phyloP scores from a whole-genome alignment of 805 yeast genomes.

The Wickerhamomyces queroliae region DNA sequence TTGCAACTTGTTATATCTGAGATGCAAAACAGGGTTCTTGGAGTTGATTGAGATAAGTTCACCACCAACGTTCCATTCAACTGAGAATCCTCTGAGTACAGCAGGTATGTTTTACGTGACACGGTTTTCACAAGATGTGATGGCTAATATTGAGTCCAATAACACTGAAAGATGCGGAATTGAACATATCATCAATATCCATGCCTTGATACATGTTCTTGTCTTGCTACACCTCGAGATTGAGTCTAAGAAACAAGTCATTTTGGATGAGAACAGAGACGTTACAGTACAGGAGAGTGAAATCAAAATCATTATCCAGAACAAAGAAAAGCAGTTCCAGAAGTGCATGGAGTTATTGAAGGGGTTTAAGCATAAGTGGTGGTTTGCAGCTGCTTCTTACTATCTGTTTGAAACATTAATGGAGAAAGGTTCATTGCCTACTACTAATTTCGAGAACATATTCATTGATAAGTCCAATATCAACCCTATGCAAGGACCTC shows the following conservation, averaged over 20 bases:
- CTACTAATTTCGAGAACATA: background rate
- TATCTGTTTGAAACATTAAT: constrained; percentile 1
- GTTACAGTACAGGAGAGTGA: background rate
- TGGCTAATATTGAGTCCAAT: background rate
- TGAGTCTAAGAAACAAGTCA: constrained; percentile 1
- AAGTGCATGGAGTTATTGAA: constrained; percentile 2
- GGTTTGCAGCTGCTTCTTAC: constrained; percentile 8
- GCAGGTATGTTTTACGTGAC: constrained; percentile 5
- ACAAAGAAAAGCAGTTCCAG: constrained; percentile 1
- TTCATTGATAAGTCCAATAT: background rate
- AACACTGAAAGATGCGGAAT: background rate
- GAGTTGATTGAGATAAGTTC: constrained; percentile 4
- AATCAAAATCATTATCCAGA: background rate
- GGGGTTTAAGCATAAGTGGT: constrained; percentile 2
- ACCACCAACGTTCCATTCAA: background rate
- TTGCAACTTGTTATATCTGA: constrained; percentile 4
- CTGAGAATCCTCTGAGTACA: constrained; percentile 4
- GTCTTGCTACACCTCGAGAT: constrained; percentile 6
- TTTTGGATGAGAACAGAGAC: constrained; percentile 1
- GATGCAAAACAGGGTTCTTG: constrained; percentile 7
- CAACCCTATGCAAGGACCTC: background rate
- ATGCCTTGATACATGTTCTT: constrained; percentile 4
- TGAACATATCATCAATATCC: constrained; percentile 5
- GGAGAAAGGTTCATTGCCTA: background rate
- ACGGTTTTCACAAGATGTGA: constrained; percentile 1